Evolutionary conservation across 2,329 filamentous ascomycete genomes (phyloP).

Genomic region (Pleochaeta shiraiana): DNA sequence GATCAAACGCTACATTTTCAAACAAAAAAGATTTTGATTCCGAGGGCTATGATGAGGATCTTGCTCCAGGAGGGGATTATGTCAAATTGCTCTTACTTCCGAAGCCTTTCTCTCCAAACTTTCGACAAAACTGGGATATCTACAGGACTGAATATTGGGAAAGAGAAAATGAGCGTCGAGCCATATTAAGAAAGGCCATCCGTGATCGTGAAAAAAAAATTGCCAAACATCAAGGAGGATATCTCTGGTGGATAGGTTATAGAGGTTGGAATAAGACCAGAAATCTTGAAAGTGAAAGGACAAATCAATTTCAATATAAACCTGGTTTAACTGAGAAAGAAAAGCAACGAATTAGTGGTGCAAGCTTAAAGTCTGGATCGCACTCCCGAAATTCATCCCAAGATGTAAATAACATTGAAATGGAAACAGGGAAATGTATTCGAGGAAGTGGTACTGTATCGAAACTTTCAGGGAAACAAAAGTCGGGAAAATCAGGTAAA

Average conservation of each 20-base stretch:
- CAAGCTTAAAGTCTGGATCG: conserved; percentile 15
- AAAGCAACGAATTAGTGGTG: conserved; percentile 14
- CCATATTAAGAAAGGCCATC: conserved; percentile 47
- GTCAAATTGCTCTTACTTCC: conserved; percentile 78
- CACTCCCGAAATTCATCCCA: conserved; percentile 19
- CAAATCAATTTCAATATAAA: conserved; percentile 12
- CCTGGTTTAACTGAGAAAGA: conserved; percentile 14
- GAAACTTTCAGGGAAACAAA: conserved; percentile 14
- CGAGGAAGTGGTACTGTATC: conserved; percentile 16
- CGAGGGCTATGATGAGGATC: conserved; percentile 60
- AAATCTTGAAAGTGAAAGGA: conserved; percentile 16
- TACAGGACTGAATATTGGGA: conserved; percentile 96
- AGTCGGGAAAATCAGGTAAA: conserved; percentile 7
- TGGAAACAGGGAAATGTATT: conserved; percentile 11
- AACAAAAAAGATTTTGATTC: conserved; percentile 38
- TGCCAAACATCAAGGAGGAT: conserved; percentile 44
- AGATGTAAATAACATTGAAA: conserved; percentile 18
- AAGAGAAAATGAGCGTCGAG: conserved; percentile 74
- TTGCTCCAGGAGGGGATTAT: conserved; percentile 75
- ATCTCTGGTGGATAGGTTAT: conserved; percentile 78
- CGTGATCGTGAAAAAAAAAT: conserved; percentile 44
- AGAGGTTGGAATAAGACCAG: conserved; percentile 24
- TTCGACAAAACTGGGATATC: conserved; percentile 91
- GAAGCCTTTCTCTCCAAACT: conserved; percentile 87
- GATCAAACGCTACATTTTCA: conserved; percentile 20